Base-by-base conservation (phyloP, 164 flowering plant genomes). In the Litsea cubeba region DNA sequence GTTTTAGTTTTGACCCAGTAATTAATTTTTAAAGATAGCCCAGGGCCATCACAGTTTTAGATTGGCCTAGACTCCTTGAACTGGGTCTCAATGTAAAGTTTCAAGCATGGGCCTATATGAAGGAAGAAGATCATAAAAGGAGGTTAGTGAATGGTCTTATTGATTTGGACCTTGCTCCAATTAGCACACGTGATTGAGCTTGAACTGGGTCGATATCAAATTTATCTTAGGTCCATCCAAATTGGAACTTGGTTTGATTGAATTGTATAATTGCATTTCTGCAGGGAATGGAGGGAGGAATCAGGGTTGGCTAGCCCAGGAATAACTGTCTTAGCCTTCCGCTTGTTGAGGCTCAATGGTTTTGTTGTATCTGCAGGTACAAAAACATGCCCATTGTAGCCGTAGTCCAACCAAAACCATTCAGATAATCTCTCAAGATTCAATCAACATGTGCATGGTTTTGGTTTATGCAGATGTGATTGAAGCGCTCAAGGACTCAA, bases 271-370 rank as follows among this genome's bases (percentile, higher is more conserved):
- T 40, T 40, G 10, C 46, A 40, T 40, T 40, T 17, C 12, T 69
- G 25, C 50, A 69, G 71, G 25, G 54, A 69, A 18, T 69, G 54
- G 71, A n/a, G 26, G 14, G 22, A 8, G 5, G 54, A 69, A 40
- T 46, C 40, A 8, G 54, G 71, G 17, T 46, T 69, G 71, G 71
- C 1, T 32, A 20, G 54, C 25, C 54, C 57, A n/a, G 50, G 26
- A 20, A 17, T 17, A 46, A 35, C 71, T 11, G 71, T 40, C 14
- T 69, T 69, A 12, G 71, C 54, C 2, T 69, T 49, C 40, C 54
- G 71, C 50, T 46, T 69, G 51, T 50, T 69, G 14, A 32, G 71
- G 71, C 58, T 69, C 1, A 46, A 69, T 49, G 71, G 71, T 18
- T 69, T 14, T 15, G 24, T 28, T n/a, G 71, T 69, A 50, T 69